Percentiles rank a stretch among this genome's conserved stretches.
These are phyloP conservation scores for Akanthomyces uredinophilus DNA, from an alignment of 2,329 filamentous ascomycete genomes.

Conservation along the genomic window DNA sequence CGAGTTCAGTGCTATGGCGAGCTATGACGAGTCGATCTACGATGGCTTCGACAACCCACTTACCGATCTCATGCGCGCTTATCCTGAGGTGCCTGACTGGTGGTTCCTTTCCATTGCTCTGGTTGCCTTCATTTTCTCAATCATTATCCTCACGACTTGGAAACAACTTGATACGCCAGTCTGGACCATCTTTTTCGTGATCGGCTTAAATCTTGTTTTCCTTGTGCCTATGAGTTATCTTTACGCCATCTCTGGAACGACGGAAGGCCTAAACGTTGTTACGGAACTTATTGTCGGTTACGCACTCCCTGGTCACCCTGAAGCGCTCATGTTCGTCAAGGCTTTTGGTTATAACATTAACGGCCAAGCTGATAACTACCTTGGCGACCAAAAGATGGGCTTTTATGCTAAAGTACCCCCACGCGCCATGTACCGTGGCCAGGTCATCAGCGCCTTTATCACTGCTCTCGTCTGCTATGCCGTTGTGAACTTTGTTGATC, in stretches of 20 bases:
- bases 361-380: slow-evolving; percentile 36
- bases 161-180: slow-evolving; percentile 25
- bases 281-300: slow-evolving; percentile 34
- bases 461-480: slow-evolving; percentile 36
- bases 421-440: slow-evolving; percentile 30
- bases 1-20: slow-evolving; percentile 32
- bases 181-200: slow-evolving; percentile 28
- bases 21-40: slow-evolving; percentile 35
- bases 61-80: slow-evolving; percentile 37
- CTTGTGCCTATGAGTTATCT: slow-evolving; percentile 37
- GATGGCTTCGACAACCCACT: slow-evolving; percentile 39
- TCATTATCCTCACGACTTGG: slow-evolving; percentile 27
- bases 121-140: slow-evolving; percentile 28
- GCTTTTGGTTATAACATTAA: slow-evolving; percentile 37
- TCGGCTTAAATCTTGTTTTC: slow-evolving; percentile 34
- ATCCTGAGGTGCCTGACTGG: slow-evolving; percentile 45
- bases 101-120: slow-evolving; percentile 30
- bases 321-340: slow-evolving; percentile 55
- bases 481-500: slow-evolving; percentile 33
- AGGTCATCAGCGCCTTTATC: slow-evolving; percentile 39
- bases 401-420: slow-evolving; percentile 31
- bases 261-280: slow-evolving; percentile 43
- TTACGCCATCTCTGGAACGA: slow-evolving; percentile 38
- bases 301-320: slow-evolving; percentile 30
- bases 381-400: slow-evolving; percentile 31